Evolutionary conservation across 768 basidiomycete species (phyloP).

Genomic region (Rubroboletus satanas): DNA sequence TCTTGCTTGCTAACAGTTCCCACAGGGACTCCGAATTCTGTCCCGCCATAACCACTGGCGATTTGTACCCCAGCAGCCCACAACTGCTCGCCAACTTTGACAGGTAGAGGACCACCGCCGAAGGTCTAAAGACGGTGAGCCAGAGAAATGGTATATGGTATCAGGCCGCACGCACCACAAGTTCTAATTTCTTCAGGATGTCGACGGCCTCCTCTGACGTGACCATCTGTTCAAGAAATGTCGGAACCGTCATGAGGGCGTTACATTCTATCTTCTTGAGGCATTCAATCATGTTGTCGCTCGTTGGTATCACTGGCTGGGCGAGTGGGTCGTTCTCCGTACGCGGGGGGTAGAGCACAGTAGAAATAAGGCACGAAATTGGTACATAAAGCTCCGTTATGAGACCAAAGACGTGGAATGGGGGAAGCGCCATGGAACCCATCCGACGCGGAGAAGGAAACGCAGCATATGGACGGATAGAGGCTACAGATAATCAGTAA

Average conservation of each 20-base stretch:
- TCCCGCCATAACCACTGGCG: conserved; percentile 36
- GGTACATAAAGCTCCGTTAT: conserved; percentile 15
- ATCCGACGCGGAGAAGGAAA: conserved; percentile 17
- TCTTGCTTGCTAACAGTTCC: conserved; percentile 1
- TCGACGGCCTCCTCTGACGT: conserved; percentile 22
- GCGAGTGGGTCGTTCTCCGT: conserved; percentile 15
- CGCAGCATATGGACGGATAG: background rate
- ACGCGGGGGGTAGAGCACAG: conserved; percentile 29
- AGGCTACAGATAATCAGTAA: conserved; percentile 2
- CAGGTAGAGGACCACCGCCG: conserved; percentile 38
- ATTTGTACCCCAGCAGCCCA: conserved; percentile 33
- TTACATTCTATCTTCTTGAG: conserved; percentile 28
- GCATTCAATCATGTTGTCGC: conserved; percentile 38
- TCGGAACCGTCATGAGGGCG: conserved; percentile 35
- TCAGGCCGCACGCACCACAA: conserved; percentile 26
- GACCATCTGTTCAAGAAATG: conserved; percentile 38
- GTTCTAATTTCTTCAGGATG: conserved; percentile 22
- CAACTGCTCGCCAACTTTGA: conserved; percentile 34
- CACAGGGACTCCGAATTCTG: conserved; percentile 21
- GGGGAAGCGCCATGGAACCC: conserved; percentile 24
- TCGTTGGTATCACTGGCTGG: conserved; percentile 36
- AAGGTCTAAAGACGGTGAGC: conserved; percentile 25
- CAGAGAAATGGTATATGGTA: fast-evolving
- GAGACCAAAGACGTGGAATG: conserved; percentile 27
- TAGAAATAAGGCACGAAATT: conserved; percentile 11